Base-by-base conservation (phyloP, 495 filamentous ascomycete genomes). In the Penicillium waksmanii region DNA sequence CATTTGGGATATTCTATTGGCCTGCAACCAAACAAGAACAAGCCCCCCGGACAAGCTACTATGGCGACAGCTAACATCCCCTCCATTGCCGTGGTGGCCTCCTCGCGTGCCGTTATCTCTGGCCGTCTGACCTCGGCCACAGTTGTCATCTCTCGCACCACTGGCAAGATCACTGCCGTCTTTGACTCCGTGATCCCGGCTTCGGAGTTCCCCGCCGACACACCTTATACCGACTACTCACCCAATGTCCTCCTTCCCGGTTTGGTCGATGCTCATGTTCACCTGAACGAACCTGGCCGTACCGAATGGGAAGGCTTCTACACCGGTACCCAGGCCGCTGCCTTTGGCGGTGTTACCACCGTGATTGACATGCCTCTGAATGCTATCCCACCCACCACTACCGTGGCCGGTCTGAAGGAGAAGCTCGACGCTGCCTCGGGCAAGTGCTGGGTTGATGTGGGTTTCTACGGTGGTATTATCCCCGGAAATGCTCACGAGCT, bases 251-350 rank as follows among this genome's bases (percentile, higher is more conserved):
- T 98, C 35, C 84, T 98, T 34, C 95, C 95, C 0, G 95, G 95
- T 18, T 80, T 98, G 35, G 95, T 98, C 11, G 95, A 98, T 73
- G 95, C 95, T 15, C 95, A 98, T 72, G 95, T 98, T 34, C 95
- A 98, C 74, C 85, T 98, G 66, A 98, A 98, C 68, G 95, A 98
- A 78, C 95, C 95, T 0, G 95, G 95, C 48, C 84, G 95, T 19
- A 98, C 95, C 40, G 95, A 98, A 85, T 98, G 95, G 95, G 95
- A 98, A 68, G 95, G 95, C 23, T 98, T 98, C 82, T 86, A 87
- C 73, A 96, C 92, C 2, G 95, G 95, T 44, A 98, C 95, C 27
- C 83, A 88, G 70, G 95, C 95, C 23, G 95, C 95, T 10, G 95
- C 95, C 51, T 96, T 93, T 71, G 95, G 95, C 18, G 95, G 95